A percentile compares a stretch with the other conserved stretches of the same genome.
Conservation (phyloP, 73 alveolate species). For the Paraurostyla sp. region DNA sequence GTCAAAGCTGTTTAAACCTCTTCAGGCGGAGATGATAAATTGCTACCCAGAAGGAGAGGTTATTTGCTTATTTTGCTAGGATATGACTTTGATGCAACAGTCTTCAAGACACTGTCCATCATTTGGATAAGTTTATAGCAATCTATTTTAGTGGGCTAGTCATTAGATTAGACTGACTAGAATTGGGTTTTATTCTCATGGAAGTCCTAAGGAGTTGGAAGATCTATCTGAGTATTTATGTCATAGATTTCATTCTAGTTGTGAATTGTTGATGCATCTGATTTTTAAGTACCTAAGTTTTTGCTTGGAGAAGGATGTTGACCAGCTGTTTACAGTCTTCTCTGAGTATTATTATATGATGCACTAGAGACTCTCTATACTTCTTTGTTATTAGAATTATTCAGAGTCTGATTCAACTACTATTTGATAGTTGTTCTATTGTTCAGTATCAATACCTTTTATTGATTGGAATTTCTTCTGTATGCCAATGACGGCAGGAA, state of each 20-base stretch:
- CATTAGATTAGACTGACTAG: neutral
- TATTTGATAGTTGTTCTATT: neutral
- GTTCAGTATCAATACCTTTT: neutral
- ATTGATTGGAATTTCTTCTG: neutral
- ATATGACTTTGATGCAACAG: too few relatives aligned
- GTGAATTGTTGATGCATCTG: neutral
- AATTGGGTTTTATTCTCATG: neutral
- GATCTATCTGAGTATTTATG: conserved; percentile 4
- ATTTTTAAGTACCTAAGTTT: neutral
- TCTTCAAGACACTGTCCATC: conserved; percentile 28
- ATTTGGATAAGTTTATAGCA: conserved; percentile 19
- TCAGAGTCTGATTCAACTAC: too few relatives aligned
- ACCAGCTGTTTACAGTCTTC: too few relatives aligned
- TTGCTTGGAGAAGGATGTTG: too few relatives aligned
- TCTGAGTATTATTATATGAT: too few relatives aligned
- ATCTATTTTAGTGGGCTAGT: neutral
- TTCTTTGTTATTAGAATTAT: too few relatives aligned
- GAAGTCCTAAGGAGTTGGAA: conserved; percentile 17
- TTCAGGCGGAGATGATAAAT: too few relatives aligned
- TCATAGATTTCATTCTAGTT: neutral
- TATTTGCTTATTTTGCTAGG: too few relatives aligned
- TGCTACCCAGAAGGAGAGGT: too few relatives aligned
- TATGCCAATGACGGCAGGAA: neutral
- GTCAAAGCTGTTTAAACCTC: too few relatives aligned
- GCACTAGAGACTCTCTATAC: too few relatives aligned